Conservation (phyloP, 2,329 filamentous ascomycete genomes). For the Fusarium sp. region DNA sequence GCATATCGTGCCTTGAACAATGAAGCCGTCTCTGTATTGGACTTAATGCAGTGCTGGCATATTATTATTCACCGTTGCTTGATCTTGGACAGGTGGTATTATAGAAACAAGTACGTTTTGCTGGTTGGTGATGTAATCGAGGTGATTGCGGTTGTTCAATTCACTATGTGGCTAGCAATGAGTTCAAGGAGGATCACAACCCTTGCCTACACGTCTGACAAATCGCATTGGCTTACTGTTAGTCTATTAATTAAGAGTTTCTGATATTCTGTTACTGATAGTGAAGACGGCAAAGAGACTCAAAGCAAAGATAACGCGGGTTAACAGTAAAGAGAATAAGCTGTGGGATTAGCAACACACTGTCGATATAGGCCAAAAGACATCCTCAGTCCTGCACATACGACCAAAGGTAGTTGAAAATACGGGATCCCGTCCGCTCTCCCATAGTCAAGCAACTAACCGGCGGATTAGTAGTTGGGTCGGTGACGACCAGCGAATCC, state of each 20-base stretch:
- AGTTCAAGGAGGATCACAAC: fast-evolving
- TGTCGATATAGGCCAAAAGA: not conserved
- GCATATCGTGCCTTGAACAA: not conserved
- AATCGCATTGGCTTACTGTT: no score
- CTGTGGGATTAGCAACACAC: fast-evolving
- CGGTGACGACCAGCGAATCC: conserved; percentile 11
- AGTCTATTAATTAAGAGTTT: fast-evolving
- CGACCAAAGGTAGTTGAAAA: conserved; percentile 11
- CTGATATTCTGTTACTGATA: fast-evolving
- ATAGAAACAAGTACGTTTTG: no score
- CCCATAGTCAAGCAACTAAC: conserved; percentile 5
- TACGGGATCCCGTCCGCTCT: conserved; percentile 12
- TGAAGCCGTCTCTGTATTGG: not conserved
- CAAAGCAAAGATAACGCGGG: no score
- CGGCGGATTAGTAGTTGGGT: conserved; percentile 8
- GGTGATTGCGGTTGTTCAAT: fast-evolving
- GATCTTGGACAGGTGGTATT: fast-evolving
- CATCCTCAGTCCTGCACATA: fast-evolving
- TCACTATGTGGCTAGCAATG: no score
- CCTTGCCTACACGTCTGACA: fast-evolving
- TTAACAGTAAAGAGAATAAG: no score
- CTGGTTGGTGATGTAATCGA: not conserved
- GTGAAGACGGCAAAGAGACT: not conserved
- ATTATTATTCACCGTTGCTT: fast-evolving
- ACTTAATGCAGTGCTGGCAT: no score